Percentiles rank a stretch among this genome's conserved stretches.
Conservation (phyloP, 2,329 filamentous ascomycete species). For the Pseudodiploospora longispora region DNA sequence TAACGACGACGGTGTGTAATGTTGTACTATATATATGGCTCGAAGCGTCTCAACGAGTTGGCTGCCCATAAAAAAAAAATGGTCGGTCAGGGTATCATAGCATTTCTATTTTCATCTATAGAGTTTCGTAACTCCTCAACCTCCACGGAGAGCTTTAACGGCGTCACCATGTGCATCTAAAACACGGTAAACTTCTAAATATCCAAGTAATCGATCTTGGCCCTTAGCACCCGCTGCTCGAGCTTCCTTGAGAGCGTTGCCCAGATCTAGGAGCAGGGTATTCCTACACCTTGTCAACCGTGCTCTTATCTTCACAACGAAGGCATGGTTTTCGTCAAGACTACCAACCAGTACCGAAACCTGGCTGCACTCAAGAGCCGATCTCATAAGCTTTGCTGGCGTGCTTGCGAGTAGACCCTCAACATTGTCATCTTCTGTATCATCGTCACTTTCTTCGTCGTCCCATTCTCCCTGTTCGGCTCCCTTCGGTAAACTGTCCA, state of each 20-base stretch:
- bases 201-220: slow-evolving; percentile 39
- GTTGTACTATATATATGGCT: slow-evolving; percentile 32
- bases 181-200: slow-evolving; percentile 44
- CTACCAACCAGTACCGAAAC: slow-evolving; percentile 34
- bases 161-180: slow-evolving; percentile 46
- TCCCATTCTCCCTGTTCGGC: slow-evolving; percentile 19
- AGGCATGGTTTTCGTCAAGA: slow-evolving; percentile 39
- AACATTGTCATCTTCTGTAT: slow-evolving; percentile 20
- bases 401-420: slow-evolving; percentile 35
- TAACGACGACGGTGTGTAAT: slow-evolving; percentile 15
- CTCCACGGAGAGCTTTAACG: slow-evolving; percentile 37
- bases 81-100: slow-evolving; percentile 20
- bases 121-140: slow-evolving; percentile 10
- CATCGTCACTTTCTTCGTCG: slow-evolving; percentile 33
- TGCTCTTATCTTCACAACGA: slow-evolving; percentile 44
- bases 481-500: slow-evolving; percentile 32
- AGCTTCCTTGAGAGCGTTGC: slow-evolving; percentile 39
- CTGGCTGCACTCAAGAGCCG: slow-evolving; percentile 38
- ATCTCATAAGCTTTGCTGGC: slow-evolving; percentile 35
- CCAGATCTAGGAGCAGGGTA: slow-evolving; percentile 48
- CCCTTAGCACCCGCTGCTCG: slow-evolving; percentile 34
- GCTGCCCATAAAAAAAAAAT: slow-evolving; percentile 14
- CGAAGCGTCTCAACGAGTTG: slow-evolving; percentile 6
- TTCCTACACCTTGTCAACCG: slow-evolving; percentile 45
- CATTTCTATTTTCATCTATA: background rate